Base-by-base conservation (phyloP, 139 green algal genomes). In the Pleodorina starrii region DNA sequence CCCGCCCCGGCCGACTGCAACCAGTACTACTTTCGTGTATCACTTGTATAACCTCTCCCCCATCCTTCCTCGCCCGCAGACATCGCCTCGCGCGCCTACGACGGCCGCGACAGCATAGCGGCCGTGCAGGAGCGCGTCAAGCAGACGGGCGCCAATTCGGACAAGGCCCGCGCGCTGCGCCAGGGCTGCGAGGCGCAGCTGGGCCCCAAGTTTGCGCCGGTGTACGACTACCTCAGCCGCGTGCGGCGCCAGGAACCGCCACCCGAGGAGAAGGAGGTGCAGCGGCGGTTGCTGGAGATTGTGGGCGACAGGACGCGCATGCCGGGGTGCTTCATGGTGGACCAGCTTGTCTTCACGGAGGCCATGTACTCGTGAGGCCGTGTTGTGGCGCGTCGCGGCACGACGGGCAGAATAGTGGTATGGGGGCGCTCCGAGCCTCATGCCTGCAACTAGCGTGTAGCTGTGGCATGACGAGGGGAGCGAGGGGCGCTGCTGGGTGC, bases 341-440 rank as follows among this genome's bases (percentile, higher is more conserved):
- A 95, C 60, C 93, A 95, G 90, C 60, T 95, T 12, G 91, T 95
- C n/a, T 95, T 95, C 83, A 87, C 89, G 43, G 92, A 94, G 78
- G 72, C 82, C 51, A 92, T 92, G 89, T 91, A 86, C 72, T 44
- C 46, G 23, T 87, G 60, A 76, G 10, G 32, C 68, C 9, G n/a
- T 35, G 50, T n/a, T n/a, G n/a, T n/a, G n/a, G n/a, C n/a, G n/a
- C n/a, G n/a, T n/a, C n/a, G n/a, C n/a, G n/a, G n/a, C n/a, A n/a
- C n/a, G n/a, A n/a, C n/a, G n/a, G n/a, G n/a, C n/a, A n/a, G n/a
- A n/a, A n/a, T n/a, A n/a, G n/a, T n/a, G n/a, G n/a, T n/a, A n/a
- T n/a, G n/a, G n/a, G n/a, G n/a, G n/a, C n/a, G n/a, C n/a, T n/a
- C n/a, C n/a, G n/a, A n/a, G n/a, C n/a, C n/a, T n/a, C n/a, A n/a